A percentile compares a stretch with the other conserved stretches of the same genome.
Evolutionary conservation across 495 filamentous ascomycete species (phyloP).

Genomic region (Penicillium goetzii): DNA sequence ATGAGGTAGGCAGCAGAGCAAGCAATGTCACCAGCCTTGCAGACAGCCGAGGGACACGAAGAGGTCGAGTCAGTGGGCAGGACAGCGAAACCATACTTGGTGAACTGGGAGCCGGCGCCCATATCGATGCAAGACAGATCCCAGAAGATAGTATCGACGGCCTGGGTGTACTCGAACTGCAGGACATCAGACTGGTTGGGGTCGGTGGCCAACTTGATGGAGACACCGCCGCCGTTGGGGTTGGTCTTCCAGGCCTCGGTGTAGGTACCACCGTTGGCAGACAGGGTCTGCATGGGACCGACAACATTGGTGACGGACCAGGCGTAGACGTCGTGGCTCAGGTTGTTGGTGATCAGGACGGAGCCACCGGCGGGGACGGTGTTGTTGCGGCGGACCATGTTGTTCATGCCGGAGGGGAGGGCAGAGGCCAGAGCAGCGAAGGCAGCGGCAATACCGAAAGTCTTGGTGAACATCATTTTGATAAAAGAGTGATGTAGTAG

Average conservation of each 20-base stretch:
- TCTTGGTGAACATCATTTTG: slow-evolving; percentile 55
- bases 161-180: slow-evolving; percentile 52
- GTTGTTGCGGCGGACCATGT: slow-evolving; percentile 28
- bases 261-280: slow-evolving; percentile 38
- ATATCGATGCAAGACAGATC: slow-evolving; percentile 52
- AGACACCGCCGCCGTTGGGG: slow-evolving; percentile 47
- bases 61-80: slow-evolving; percentile 29
- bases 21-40: slow-evolving; percentile 40
- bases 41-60: slow-evolving; percentile 44
- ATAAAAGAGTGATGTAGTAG: neutral
- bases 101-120: slow-evolving; percentile 42
- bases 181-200: slow-evolving; percentile 39
- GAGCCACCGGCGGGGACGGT: slow-evolving; percentile 33
- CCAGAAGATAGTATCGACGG: slow-evolving; percentile 45
- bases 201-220: slow-evolving; percentile 47
- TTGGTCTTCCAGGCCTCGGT: slow-evolving; percentile 42
- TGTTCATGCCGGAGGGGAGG: slow-evolving; percentile 36
- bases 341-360: slow-evolving; percentile 46
- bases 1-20: slow-evolving; percentile 49
- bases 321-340: slow-evolving; percentile 41
- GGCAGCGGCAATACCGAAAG: slow-evolving; percentile 42
- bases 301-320: slow-evolving; percentile 44
- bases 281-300: slow-evolving; percentile 37
- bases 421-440: slow-evolving; percentile 45
- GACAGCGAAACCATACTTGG: slow-evolving; percentile 47